Percentiles rank a stretch among this genome's conserved stretches.
phyloP scores from a whole-genome alignment of 2,329 filamentous ascomycete species.

The Cladophialophora bantiana region DNA sequence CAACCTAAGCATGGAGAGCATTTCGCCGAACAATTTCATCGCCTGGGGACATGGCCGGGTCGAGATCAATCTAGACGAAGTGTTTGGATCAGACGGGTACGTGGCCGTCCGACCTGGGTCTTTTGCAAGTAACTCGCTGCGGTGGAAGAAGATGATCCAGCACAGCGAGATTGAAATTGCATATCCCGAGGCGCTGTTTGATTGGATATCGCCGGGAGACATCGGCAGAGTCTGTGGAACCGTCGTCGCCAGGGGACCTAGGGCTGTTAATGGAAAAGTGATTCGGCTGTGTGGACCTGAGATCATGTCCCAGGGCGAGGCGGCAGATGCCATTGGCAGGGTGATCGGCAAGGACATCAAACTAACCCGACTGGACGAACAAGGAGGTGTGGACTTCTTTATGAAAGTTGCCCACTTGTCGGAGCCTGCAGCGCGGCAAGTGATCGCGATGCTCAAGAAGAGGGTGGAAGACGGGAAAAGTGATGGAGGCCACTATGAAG shows the following conservation, averaged over 20 bases:
- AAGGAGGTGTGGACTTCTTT: conserved; percentile 43
- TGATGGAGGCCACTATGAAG: conserved; percentile 11
- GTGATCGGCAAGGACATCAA: conserved; percentile 46
- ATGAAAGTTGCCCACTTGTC: conserved; percentile 13
- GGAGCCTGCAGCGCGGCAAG: conserved; percentile 12
- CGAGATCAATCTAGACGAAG: conserved; percentile 53
- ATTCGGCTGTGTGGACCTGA: conserved; percentile 50
- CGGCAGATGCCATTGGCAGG: conserved; percentile 43
- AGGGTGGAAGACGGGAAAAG: background rate
- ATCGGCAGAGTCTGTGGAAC: conserved; percentile 55
- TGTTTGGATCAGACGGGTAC: conserved; percentile 50
- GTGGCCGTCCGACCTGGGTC: conserved; percentile 52
- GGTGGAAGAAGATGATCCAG: conserved; percentile 40
- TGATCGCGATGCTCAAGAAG: conserved; percentile 9
- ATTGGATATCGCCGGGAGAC: conserved; percentile 54
- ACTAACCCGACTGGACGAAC: conserved; percentile 35
- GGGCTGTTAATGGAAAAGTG: conserved; percentile 34
- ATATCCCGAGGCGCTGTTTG: conserved; percentile 44
- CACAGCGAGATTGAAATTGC: conserved; percentile 44
- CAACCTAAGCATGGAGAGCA: conserved; percentile 39
- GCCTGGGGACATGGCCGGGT: conserved; percentile 53
- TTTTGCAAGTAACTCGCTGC: conserved; percentile 55
- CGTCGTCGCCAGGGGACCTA: conserved; percentile 48
- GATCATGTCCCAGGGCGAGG: conserved; percentile 44
- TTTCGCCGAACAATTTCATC: conserved; percentile 47